Evolutionary conservation across 768 basidiomycete species (phyloP), one percentile per base, ranked within the genome.

Genomic region (Mycena maculata): DNA sequence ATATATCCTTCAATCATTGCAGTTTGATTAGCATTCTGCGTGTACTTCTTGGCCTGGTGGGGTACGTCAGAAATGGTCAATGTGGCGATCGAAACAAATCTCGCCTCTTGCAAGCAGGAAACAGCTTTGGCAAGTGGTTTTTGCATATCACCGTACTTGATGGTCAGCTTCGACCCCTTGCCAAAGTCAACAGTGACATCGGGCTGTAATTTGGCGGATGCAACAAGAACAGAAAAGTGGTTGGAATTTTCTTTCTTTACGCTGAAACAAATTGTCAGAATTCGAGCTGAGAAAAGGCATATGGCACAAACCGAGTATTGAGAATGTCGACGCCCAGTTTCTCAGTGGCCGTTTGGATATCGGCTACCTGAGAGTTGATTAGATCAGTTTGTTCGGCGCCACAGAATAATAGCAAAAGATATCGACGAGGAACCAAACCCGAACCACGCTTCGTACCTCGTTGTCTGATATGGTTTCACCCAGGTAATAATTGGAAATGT

Each of bases 401-500:
- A n/a, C n/a, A n/a, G n/a, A n/a, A n/a, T n/a, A n/a, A n/a, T n/a
- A n/a, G n/a, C n/a, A n/a, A n/a, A n/a, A n/a, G n/a, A n/a, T n/a
- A n/a, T n/a, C n/a, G n/a, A n/a, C n/a, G n/a, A n/a, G n/a, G n/a
- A n/a, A n/a, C n/a, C n/a, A n/a, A n/a, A n/a, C n/a, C n/a, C n/a
- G n/a, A n/a, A n/a, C n/a, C n/a, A n/a, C n/a, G n/a, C n/a, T n/a
- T n/a, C n/a, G n/a, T n/a, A n/a, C n/a, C 74, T 95, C 95, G 0
- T 88, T 87, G 65, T 94, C 92, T n/a, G 85, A 84, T 23, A 91
- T 87, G 12, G 85, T 75, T 65, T 91, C 85, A 1, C 93, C 93
- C 28, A 90, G 87, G 74, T 96, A 96, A 77, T 96, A 96, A 75
- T 94, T 93, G 31, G 90, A 92, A 57, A 93, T 75, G 65, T 95